Evolutionary conservation across 1,284 basidiomycete genomes (phyloP).

Genomic region (Amylostereum areolatum): DNA sequence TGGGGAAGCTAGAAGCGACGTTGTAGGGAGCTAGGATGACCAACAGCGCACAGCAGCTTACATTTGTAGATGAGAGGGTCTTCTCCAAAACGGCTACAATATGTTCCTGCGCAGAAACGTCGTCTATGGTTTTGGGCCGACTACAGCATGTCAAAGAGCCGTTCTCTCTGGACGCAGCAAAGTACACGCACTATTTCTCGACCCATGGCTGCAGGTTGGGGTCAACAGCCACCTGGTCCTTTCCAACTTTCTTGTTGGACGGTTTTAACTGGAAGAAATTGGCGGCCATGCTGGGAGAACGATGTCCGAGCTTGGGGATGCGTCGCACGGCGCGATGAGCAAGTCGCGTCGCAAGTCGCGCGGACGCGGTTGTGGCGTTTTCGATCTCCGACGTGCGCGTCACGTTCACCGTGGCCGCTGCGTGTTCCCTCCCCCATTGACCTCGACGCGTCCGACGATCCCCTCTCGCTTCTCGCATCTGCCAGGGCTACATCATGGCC

Average conservation of each 20-base stretch:
- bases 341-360: constrained; percentile 2
- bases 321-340: constrained; percentile 1
- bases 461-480: too few species aligned
- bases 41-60: constrained; percentile 30
- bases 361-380: constrained; percentile 9
- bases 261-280: constrained; percentile 51
- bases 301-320: not conserved
- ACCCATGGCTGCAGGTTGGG: constrained; percentile 89
- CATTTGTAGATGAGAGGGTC: constrained; percentile 89
- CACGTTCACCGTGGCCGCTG: too few species aligned
- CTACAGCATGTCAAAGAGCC: constrained; percentile 33
- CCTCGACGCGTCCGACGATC: too few species aligned
- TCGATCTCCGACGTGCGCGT: too few species aligned
- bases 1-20: constrained; percentile 75
- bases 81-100: constrained; percentile 91
- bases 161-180: not conserved
- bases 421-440: too few species aligned
- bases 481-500: too few species aligned
- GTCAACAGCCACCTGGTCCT: constrained; percentile 30
- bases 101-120: constrained; percentile 96
- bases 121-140: constrained; percentile 96
- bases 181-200: constrained; percentile 81
- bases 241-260: constrained; percentile 30
- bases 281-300: constrained; percentile 17
- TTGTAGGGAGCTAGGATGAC: not conserved